These are phyloP conservation scores for Lipomyces lipofer DNA, from an alignment of 805 yeast genomes.

Conservation along the genomic window DNA sequence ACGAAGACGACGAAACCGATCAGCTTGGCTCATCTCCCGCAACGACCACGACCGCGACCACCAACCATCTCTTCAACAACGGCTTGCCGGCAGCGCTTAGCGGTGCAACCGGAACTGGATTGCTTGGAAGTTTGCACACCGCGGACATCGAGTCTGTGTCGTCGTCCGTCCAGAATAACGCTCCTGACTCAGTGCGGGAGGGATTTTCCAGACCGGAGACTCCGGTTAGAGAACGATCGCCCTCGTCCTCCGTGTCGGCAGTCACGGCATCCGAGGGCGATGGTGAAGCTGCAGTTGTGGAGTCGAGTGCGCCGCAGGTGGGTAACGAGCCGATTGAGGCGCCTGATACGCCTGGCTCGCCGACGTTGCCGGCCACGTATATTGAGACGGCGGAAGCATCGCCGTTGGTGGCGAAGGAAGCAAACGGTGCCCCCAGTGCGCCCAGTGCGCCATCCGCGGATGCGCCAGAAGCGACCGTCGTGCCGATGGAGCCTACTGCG, in stretches of 20 bases:
- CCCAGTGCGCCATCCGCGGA: neutral
- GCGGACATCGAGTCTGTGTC: slow-evolving; percentile 57
- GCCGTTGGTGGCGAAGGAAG: too few relatives aligned
- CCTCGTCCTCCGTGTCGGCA: slow-evolving; percentile 34
- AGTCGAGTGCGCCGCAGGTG: neutral
- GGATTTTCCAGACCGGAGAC: slow-evolving; percentile 49
- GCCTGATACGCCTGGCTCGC: slow-evolving; percentile 26
- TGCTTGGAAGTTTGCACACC: slow-evolving; percentile 1
- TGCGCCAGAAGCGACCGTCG: neutral
- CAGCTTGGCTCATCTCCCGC: slow-evolving; percentile 21
- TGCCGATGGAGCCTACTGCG: neutral
- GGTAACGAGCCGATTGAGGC: slow-evolving; percentile 8
- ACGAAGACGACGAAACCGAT: slow-evolving; percentile 21
- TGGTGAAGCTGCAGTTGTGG: slow-evolving; percentile 29
- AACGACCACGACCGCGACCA: slow-evolving; percentile 22
- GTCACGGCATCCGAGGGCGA: slow-evolving; percentile 33
- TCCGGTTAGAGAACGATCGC: slow-evolving; percentile 41
- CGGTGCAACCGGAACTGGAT: slow-evolving; percentile 1
- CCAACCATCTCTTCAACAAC: slow-evolving; percentile 8
- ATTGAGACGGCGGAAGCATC: neutral
- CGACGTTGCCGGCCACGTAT: neutral
- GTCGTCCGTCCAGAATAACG: slow-evolving; percentile 88
- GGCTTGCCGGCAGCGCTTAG: slow-evolving; percentile 12
- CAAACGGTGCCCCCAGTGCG: too few relatives aligned
- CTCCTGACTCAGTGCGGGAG: slow-evolving; percentile 80